Evolutionary conservation across 2,329 filamentous ascomycete species (phyloP).

Genomic region (Cordyceps farinosa): DNA sequence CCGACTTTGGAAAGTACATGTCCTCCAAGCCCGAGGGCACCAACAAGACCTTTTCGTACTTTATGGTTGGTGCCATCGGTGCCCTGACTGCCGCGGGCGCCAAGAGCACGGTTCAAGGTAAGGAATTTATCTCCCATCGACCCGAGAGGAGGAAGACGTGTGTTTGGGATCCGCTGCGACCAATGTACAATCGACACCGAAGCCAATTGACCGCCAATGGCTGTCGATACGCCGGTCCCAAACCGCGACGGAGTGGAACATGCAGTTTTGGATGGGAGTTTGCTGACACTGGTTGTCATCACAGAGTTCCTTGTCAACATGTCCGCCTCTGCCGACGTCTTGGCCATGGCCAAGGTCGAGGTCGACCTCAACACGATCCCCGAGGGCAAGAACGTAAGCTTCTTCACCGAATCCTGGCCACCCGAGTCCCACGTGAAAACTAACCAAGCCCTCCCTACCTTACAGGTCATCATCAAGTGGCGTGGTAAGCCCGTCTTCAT

Average conservation of each 20-base stretch:
- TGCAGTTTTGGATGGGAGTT: constrained; percentile 13
- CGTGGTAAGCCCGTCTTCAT: constrained; percentile 99
- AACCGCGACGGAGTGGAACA: neutral
- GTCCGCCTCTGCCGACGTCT: constrained; percentile 96
- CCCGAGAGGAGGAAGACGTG: neutral
- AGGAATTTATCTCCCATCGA: constrained; percentile 33
- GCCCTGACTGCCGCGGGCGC: constrained; percentile 87
- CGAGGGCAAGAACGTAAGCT: constrained; percentile 96
- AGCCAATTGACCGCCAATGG: constrained; percentile 13
- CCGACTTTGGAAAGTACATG: constrained; percentile 85
- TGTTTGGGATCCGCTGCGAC: neutral
- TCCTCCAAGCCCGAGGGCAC: constrained; percentile 58
- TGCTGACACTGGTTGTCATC: constrained; percentile 26
- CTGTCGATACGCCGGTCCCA: neutral
- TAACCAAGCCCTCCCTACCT: neutral
- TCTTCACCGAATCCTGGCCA: neutral
- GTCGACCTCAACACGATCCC: constrained; percentile 89
- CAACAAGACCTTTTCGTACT: constrained; percentile 93
- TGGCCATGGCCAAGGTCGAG: constrained; percentile 99
- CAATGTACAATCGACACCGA: neutral
- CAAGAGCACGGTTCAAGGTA: constrained; percentile 98
- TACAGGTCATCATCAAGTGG: constrained; percentile 97
- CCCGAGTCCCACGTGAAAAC: neutral
- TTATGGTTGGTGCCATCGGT: constrained; percentile 96
- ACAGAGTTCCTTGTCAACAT: constrained; percentile 99